phyloP scores from a whole-genome alignment of 1,284 basidiomycete species.

The Naganishia albida region DNA sequence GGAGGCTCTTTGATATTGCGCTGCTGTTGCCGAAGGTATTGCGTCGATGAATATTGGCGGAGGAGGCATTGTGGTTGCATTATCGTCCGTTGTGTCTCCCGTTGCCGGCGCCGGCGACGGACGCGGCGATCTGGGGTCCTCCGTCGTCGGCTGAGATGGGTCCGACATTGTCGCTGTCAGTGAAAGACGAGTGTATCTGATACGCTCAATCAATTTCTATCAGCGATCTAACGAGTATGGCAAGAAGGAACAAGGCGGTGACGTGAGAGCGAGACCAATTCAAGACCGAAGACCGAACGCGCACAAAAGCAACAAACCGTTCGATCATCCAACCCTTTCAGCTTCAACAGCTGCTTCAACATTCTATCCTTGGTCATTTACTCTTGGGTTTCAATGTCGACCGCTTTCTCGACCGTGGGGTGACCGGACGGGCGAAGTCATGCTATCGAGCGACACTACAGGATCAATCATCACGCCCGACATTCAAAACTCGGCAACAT shows the following conservation, averaged over 20 bases:
- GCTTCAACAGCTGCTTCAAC: neutral
- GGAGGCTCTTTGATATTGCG: constrained; percentile 35
- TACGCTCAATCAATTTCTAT: neutral
- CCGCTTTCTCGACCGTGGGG: too few species aligned
- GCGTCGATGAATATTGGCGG: constrained; percentile 26
- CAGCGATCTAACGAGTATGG: too few species aligned
- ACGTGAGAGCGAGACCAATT: neutral
- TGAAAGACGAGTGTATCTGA: neutral
- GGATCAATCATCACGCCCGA: too few species aligned
- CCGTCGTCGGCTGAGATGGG: neutral
- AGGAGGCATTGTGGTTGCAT: constrained; percentile 7
- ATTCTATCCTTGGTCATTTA: too few species aligned
- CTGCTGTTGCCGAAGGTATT: constrained; percentile 13
- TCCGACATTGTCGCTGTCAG: constrained; percentile 9
- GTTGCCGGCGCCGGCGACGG: neutral
- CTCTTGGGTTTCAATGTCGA: too few species aligned
- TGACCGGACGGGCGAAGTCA: too few species aligned
- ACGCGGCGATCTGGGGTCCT: constrained; percentile 16
- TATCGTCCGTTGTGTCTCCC: constrained; percentile 1
- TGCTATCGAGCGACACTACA: too few species aligned
- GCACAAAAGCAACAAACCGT: constrained; percentile 24
- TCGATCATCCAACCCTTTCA: neutral
- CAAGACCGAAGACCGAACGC: neutral
- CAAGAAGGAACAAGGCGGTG: constrained; percentile 4
- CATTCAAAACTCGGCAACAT: constrained; percentile 47